Percentiles rank a stretch among this genome's conserved stretches.
Evolutionary conservation across 164 flowering plant genomes (phyloP).

Genomic region (Tetracentron sinense): DNA sequence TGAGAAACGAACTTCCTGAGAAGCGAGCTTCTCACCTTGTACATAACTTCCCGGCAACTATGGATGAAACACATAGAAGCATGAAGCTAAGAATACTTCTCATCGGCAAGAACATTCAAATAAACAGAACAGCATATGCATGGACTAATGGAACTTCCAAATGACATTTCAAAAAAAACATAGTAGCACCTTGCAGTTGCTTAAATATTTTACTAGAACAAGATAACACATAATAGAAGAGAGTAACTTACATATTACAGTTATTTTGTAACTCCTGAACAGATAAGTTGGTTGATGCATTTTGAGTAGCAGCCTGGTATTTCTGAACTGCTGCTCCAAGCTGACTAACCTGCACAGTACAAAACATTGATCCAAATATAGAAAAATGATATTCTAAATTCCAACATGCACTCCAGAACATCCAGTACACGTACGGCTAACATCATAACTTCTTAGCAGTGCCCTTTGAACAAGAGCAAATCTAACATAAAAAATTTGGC

Average conservation of each 20-base stretch:
- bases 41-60: no score
- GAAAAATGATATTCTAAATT: background rate
- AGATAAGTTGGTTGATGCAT: conserved; percentile 63
- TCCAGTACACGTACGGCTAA: background rate
- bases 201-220: background rate
- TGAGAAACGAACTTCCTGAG: no score
- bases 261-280: conserved; percentile 83
- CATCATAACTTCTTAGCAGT: background rate
- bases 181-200: background rate
- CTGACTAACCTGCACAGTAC: conserved; percentile 72
- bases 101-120: background rate
- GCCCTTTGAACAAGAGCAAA: no score
- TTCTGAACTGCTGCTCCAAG: conserved; percentile 95
- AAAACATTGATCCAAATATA: conserved; percentile 3
- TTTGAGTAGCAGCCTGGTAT: conserved; percentile 85
- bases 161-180: background rate
- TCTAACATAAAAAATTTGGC: no score
- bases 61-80: no score
- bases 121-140: background rate
- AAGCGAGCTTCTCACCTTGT: no score
- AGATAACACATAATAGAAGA: background rate
- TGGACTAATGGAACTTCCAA: background rate
- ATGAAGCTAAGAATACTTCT: no score
- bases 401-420: conserved; percentile 4
- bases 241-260: conserved; percentile 73